Evolutionary conservation across 2,329 filamentous ascomycete genomes (phyloP), one percentile per base, ranked within the genome.

Genomic region (Stachybotrys elegans): DNA sequence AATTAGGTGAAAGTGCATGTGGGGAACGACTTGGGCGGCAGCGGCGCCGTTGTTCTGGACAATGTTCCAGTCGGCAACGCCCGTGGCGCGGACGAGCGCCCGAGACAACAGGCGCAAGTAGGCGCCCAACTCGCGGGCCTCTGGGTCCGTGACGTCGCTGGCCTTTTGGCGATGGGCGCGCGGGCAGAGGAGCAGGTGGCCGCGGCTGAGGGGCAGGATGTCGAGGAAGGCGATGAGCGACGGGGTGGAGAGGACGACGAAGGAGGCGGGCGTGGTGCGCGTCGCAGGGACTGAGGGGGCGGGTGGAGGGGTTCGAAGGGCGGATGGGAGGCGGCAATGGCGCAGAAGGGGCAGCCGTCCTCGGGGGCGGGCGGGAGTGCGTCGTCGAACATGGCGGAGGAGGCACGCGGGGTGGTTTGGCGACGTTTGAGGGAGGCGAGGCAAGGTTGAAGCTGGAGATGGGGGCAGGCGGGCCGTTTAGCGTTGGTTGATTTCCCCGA

Each of bases 1-100:
- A 25, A 98, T 94, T 42, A 97, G 78, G 57, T 98, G 93, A 62
- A 94, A 97, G 65, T 98, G 92, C 40, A 94, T 84, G 64, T 97
- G 92, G 19, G 86, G 86, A 2, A 97, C 90, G 14, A 95, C 89
- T 68, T 97, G 92, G 3, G 90, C 90, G 3, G 92, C 92, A 23
- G 89, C 81, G 4, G 83, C 83, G 14, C 92, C 89, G 56, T 96
- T 97, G 62, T 97, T 97, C 70, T 97, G 92, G 44, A 97, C 88
- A 22, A 97, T 82, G 65, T 98, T 98, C 86, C 92, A 97, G 67
- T 96, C 91, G 41, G 73, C 74, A 2, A 88, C 79, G 9, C 83
- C 85, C 3, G 84, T 87, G 1, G 82, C 80, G 42, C 72, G 73
- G 23, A 81, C 76, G 29, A 95, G 73, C 0, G 87, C 86, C 17